Conservation (phyloP, 164 flowering plant genomes). For the Sedum album region DNA sequence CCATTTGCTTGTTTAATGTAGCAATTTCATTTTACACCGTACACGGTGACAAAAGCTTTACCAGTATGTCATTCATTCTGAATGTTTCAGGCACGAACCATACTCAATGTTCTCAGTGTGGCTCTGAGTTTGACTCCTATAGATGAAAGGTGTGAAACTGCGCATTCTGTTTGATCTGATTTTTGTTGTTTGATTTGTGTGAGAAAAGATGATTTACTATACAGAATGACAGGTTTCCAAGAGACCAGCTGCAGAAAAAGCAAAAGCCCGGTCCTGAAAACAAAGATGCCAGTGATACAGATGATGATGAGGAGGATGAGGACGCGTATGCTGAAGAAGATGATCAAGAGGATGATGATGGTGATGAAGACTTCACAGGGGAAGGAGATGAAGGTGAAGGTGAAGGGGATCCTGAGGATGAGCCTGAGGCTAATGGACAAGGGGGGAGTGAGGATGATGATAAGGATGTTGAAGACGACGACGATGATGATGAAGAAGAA, state of each 20-base stretch:
- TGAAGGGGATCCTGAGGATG: conserved; percentile 42
- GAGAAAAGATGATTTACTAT: background rate
- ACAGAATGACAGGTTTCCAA: conserved; percentile 21
- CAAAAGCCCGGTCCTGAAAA: conserved; percentile 16
- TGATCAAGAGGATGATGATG: conserved; percentile 33
- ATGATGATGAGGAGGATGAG: conserved; percentile 21
- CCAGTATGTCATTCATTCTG: background rate
- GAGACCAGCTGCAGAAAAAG: conserved; percentile 18
- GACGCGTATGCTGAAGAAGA: conserved; percentile 36
- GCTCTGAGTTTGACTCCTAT: background rate
- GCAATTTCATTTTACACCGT: no score
- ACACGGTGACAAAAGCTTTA: no score
- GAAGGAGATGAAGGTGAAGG: conserved; percentile 44
- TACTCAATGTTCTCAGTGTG: background rate
- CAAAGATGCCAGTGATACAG: conserved; percentile 30
- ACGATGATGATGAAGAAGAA: conserved; percentile 28
- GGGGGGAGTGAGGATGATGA: conserved; percentile 50
- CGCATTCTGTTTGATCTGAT: background rate
- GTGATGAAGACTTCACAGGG: conserved; percentile 53
- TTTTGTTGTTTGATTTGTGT: background rate
- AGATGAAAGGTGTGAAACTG: background rate
- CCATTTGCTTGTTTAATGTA: no score
- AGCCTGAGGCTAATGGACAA: conserved; percentile 35
- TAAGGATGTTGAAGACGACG: conserved; percentile 35
- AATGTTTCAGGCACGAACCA: conserved; percentile 3